Evolutionary conservation across 129 eudicot species (phyloP), one percentile per base, ranked within the genome.

Genomic region (Tanacetum coccineum): DNA sequence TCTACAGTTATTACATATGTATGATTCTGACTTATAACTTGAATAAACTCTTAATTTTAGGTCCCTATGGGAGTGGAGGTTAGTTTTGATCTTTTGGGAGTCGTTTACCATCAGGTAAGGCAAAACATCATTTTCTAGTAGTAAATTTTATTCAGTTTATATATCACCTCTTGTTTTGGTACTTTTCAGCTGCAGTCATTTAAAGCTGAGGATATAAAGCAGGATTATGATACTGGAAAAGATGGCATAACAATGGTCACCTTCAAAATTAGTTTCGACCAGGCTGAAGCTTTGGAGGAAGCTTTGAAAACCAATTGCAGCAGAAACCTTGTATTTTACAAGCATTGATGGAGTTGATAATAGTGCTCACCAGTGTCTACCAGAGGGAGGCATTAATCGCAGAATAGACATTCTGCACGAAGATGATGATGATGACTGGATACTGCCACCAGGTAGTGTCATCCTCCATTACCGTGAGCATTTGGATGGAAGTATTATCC

Each of bases 181-280:
- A 51, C 76, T 59, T 56, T 71, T 62, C 84, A 91, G 98, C 83
- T 88, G 61, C 96, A 88, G 68, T 74, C 88, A 11, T 85, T 86
- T 74, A 81, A 86, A 76, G 95, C 77, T 26, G 95, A 86, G 47
- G 95, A 88, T 56, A 86, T 92, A 15, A 81, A 86, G 76, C 98
- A 92, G 81, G 91, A 92, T 64, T 88, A 92, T 77, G 98, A 92
- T 50, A 88, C 98, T 30, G 98, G 98, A 60, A 92, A 92, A 84
- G 98, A 88, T 82, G 90, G 79, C 39, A 76, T 84, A 49, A 76
- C 87, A 20, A 92, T 88, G 98, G 95, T 92, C 49, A 80, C 89
- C 30, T 93, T 88, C 57, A 88, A 86, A 79, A 84, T 89, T 74
- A 91, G 86, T 78, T 88, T 89, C 76, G 96, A 93, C 68, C 82